phyloP scores from a whole-genome alignment of 2,329 filamentous ascomycete genomes.

The Hymenotorrendiella dingleyae region DNA sequence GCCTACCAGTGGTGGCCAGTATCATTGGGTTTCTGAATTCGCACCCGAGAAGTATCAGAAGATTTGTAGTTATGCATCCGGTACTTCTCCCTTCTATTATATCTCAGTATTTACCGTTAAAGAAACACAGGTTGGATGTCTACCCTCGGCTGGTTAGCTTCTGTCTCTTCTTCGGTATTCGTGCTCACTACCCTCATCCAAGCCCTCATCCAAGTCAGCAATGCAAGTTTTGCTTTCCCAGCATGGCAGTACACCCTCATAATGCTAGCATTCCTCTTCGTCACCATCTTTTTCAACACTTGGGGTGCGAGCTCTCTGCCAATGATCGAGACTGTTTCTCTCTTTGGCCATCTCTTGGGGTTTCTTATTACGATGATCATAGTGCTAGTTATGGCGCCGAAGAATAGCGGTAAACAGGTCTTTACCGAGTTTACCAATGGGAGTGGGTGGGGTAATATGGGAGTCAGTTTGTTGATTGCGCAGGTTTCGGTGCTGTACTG shows the following conservation, averaged over 20 bases:
- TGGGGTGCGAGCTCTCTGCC: conserved; percentile 36
- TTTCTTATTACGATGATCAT: conserved; percentile 39
- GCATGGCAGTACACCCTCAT: conserved; percentile 40
- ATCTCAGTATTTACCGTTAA: conserved; percentile 2
- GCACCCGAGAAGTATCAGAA: conserved; percentile 43
- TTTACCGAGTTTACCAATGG: conserved; percentile 31
- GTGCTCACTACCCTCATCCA: conserved; percentile 41
- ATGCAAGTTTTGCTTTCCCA: conserved; percentile 31
- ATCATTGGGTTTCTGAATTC: conserved; percentile 53
- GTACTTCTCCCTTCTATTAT: conserved; percentile 14
- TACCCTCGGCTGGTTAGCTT: conserved; percentile 40
- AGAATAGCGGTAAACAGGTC: conserved; percentile 23
- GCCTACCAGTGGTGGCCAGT: too few relatives aligned
- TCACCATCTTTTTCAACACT: conserved; percentile 41
- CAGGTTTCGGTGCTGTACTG: conserved; percentile 29
- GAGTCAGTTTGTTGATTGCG: conserved; percentile 33
- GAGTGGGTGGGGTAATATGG: conserved; percentile 31
- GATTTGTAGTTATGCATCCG: conserved; percentile 47
- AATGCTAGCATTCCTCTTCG: conserved; percentile 36
- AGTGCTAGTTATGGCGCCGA: conserved; percentile 30
- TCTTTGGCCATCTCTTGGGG: conserved; percentile 39
- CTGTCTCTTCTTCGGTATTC: conserved; percentile 36
- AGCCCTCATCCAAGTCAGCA: conserved; percentile 32
- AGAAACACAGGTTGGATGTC: conserved; percentile 38
- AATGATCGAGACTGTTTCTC: conserved; percentile 37